Conservation (phyloP, 495 filamentous ascomycete species). For the Daldinia loculata region DNA sequence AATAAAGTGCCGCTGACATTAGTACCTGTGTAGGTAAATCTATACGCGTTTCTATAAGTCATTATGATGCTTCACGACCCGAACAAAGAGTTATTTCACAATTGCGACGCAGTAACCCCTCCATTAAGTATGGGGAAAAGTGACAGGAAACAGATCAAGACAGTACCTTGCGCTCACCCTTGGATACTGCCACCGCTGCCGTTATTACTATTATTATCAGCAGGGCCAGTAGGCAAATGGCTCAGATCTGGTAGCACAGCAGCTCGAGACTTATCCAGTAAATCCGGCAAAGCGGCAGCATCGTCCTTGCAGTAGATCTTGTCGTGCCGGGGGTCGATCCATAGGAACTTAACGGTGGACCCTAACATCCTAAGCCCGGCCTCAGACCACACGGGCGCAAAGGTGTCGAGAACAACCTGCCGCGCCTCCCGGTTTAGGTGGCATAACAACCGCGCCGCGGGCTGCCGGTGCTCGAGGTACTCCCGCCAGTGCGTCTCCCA, state of each 20-base stretch:
- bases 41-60: neutral
- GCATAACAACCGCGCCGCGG: neutral
- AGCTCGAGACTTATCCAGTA: conserved; percentile 9
- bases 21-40: neutral
- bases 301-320: conserved; percentile 7
- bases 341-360: conserved; percentile 7
- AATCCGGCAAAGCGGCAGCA: neutral
- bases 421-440: conserved; percentile 20
- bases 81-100: neutral
- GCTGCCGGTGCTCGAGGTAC: conserved; percentile 9
- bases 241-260: conserved; percentile 11
- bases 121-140: neutral
- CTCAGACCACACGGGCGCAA: conserved; percentile 17
- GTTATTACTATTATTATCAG: neutral
- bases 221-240: neutral
- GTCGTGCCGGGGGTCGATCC: conserved; percentile 22
- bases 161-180: neutral
- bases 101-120: neutral
- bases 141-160: neutral
- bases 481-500: neutral
- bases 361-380: conserved; percentile 7
- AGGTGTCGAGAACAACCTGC: conserved; percentile 8
- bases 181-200: neutral
- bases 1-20: neutral
- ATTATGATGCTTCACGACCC: neutral